phyloP scores from a whole-genome alignment of 352 stramenopile genomes.

The Globisporangium cederbergense region DNA sequence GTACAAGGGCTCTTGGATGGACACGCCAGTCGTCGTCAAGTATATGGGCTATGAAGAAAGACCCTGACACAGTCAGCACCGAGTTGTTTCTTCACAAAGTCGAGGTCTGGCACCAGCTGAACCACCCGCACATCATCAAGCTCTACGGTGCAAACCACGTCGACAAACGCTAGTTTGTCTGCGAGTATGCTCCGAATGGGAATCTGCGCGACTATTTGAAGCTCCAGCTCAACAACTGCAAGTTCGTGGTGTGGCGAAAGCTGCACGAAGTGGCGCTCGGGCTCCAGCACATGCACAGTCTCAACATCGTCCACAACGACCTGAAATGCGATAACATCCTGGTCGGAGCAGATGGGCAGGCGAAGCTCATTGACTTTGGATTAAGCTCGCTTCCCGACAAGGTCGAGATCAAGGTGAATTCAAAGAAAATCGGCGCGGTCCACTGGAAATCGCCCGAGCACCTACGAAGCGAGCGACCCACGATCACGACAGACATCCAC shows the following conservation, averaged over 20 bases:
- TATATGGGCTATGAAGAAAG: not conserved
- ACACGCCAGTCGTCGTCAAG: not conserved
- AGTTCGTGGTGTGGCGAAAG: not conserved
- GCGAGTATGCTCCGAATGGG: not conserved
- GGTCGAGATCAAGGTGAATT: too few species aligned
- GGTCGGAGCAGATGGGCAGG: too few species aligned
- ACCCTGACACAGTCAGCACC: not conserved
- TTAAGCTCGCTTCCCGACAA: too few species aligned
- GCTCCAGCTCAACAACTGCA: not conserved
- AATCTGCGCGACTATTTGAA: not conserved
- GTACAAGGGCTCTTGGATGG: not conserved
- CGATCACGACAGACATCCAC: too few species aligned
- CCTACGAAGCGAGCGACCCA: too few species aligned
- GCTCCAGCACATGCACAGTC: not conserved
- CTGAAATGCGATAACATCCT: too few species aligned
- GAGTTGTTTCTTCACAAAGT: not conserved
- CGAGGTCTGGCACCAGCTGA: not conserved
- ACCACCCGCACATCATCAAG: not conserved
- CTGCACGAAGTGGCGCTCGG: slow-evolving; percentile 2
- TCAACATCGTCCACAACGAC: not conserved
- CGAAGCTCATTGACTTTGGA: too few species aligned
- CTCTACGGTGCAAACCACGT: not conserved
- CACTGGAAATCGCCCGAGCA: too few species aligned
- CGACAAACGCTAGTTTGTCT: slow-evolving; percentile 1
- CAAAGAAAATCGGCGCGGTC: too few species aligned